Percentiles rank a stretch among this genome's conserved stretches.
Evolutionary conservation across 2,329 filamentous ascomycete species (phyloP).

Genomic region (Aspergillus pseudoglaucus): DNA sequence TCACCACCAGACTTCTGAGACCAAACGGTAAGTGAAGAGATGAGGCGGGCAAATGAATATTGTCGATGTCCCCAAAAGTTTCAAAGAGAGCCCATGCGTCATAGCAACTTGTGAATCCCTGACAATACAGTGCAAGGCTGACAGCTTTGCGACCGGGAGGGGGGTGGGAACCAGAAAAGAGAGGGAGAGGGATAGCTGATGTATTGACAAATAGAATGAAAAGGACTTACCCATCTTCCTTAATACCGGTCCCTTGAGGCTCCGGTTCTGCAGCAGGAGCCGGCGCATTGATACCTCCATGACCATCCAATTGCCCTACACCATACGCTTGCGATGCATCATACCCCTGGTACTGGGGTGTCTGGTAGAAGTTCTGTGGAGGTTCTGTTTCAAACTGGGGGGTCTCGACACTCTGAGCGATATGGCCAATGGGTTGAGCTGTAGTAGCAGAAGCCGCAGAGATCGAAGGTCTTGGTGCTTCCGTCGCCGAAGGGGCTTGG

Average conservation of each 20-base stretch:
- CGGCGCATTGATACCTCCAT: conserved; percentile 8
- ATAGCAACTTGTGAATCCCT: background rate
- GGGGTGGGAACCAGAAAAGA: background rate
- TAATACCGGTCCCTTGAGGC: conserved; percentile 50
- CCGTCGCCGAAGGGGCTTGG: conserved; percentile 21
- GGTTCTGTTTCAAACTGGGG: conserved; percentile 23
- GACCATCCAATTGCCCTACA: conserved; percentile 16
- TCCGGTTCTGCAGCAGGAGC: conserved; percentile 24
- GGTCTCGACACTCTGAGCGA: conserved; percentile 25
- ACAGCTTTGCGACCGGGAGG: background rate
- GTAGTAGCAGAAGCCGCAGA: conserved; percentile 24
- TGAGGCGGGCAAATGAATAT: background rate
- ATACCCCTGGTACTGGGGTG: conserved; percentile 9
- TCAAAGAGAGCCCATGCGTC: background rate
- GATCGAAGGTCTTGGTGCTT: conserved; percentile 34
- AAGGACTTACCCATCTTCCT: conserved; percentile 85
- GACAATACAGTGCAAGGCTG: background rate
- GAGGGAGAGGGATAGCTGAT: conserved; percentile 4
- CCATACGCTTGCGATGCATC: conserved; percentile 13
- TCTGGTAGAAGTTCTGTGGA: conserved; percentile 15
- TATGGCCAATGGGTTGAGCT: conserved; percentile 24
- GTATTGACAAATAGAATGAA: background rate
- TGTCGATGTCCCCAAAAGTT: background rate
- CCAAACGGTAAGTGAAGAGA: background rate
- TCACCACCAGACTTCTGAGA: conserved; percentile 1